These are phyloP conservation scores for Eimeria maxima DNA, from an alignment of 169 alveolate species.

Conservation along the genomic window DNA sequence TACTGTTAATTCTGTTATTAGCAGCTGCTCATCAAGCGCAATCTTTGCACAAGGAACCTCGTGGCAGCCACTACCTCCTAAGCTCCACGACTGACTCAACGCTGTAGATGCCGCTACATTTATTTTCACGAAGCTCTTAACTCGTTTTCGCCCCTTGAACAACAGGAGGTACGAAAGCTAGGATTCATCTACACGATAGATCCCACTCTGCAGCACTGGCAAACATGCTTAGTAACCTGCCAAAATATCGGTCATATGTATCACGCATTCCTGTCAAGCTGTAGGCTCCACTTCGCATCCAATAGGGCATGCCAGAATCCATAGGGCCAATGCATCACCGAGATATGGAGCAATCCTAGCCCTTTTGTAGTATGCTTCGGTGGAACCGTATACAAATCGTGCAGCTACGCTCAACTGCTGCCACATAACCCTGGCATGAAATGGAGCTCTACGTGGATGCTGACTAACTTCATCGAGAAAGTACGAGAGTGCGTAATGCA, in stretches of 20 bases:
- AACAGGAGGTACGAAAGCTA: background rate
- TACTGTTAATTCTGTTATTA: no score
- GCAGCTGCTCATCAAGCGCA: no score
- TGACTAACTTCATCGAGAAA: background rate
- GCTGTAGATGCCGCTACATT: background rate
- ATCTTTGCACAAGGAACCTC: background rate
- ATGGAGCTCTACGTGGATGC: background rate
- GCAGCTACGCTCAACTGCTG: background rate
- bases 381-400: background rate
- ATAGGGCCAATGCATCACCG: background rate
- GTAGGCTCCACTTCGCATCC: background rate
- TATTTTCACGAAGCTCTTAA: background rate
- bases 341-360: background rate
- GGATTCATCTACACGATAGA: background rate
- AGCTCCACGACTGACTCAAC: background rate
- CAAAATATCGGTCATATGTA: background rate
- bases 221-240: background rate
- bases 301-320: background rate
- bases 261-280: no score
- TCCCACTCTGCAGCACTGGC: no score
- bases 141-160: background rate
- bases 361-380: background rate
- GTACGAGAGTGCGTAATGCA: background rate
- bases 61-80: background rate
- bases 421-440: background rate